A percentile compares a stretch with the other conserved stretches of the same genome.
Conservation (phyloP, 306 rosid species). For the Rubus idaeus region DNA sequence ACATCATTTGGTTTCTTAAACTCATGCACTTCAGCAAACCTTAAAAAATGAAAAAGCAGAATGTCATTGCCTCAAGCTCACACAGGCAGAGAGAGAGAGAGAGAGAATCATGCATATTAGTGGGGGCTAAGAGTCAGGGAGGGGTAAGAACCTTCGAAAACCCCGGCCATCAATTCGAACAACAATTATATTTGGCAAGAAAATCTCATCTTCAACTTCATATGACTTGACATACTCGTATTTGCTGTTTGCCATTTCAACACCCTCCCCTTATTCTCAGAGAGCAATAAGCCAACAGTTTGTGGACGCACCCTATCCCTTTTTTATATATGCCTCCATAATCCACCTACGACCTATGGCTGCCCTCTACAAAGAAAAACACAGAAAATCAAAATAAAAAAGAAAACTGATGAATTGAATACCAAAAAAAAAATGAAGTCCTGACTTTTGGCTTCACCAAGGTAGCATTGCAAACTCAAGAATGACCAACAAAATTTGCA, state of each 20-base stretch:
- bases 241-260: constrained; percentile 71
- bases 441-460: neutral
- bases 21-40: constrained; percentile 54
- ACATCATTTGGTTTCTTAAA: constrained; percentile 62
- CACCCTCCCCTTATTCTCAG: neutral
- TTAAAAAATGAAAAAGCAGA: constrained; percentile 5
- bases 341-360: neutral
- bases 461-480: neutral
- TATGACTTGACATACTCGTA: constrained; percentile 79
- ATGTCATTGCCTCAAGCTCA: neutral
- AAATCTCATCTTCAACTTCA: constrained; percentile 69
- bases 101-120: neutral
- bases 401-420: neutral
- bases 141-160: constrained; percentile 35
- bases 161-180: constrained; percentile 52
- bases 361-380: neutral
- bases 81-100: too few species aligned
- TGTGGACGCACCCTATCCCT: neutral
- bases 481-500: neutral
- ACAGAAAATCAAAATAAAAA: too few species aligned
- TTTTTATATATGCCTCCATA: neutral
- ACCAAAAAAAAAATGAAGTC: too few species aligned
- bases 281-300: neutral
- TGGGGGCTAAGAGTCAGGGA: neutral
- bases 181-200: constrained; percentile 64